A percentile compares a stretch with the other conserved stretches of the same genome.
Evolutionary conservation across 1,139 yeast species (phyloP).

Genomic region (Hemisphaericaspora lyxosophila): DNA sequence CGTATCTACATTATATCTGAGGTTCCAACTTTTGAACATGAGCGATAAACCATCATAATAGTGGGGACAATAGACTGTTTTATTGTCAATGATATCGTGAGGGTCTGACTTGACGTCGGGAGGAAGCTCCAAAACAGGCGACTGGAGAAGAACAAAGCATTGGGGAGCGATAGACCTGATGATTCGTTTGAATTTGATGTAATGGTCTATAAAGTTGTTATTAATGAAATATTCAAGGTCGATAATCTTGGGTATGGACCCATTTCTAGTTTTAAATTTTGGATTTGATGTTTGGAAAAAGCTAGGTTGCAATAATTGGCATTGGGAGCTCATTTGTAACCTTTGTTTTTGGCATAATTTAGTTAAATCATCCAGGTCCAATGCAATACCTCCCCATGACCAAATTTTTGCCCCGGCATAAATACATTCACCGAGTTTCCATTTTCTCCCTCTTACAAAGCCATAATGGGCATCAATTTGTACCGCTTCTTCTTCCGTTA

Average conservation of each 20-base stretch:
- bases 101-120: constrained; percentile 60
- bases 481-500: constrained; percentile 39
- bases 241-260: constrained; percentile 31
- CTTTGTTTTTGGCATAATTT: constrained; percentile 24
- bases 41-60: constrained; percentile 92
- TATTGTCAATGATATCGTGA: constrained; percentile 53
- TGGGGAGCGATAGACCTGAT: constrained; percentile 49
- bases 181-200: constrained; percentile 45
- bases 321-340: constrained; percentile 34
- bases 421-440: constrained; percentile 76
- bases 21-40: constrained; percentile 84
- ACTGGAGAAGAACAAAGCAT: constrained; percentile 67
- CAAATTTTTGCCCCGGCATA: constrained; percentile 81
- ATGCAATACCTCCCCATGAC: constrained; percentile 44
- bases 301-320: constrained; percentile 31
- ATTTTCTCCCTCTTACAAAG: constrained; percentile 60
- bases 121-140: constrained; percentile 81
- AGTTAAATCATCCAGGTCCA: constrained; percentile 23
- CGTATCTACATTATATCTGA: constrained; percentile 78
- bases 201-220: constrained; percentile 59
- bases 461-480: constrained; percentile 61
- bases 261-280: constrained; percentile 10
- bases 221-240: constrained; percentile 64
- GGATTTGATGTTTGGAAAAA: constrained; percentile 31
- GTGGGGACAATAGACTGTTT: constrained; percentile 80